Percentiles rank a stretch among this genome's conserved stretches.
Evolutionary conservation across 2,329 filamentous ascomycete genomes (phyloP).

Genomic region (Pestalotiopsis sp.): DNA sequence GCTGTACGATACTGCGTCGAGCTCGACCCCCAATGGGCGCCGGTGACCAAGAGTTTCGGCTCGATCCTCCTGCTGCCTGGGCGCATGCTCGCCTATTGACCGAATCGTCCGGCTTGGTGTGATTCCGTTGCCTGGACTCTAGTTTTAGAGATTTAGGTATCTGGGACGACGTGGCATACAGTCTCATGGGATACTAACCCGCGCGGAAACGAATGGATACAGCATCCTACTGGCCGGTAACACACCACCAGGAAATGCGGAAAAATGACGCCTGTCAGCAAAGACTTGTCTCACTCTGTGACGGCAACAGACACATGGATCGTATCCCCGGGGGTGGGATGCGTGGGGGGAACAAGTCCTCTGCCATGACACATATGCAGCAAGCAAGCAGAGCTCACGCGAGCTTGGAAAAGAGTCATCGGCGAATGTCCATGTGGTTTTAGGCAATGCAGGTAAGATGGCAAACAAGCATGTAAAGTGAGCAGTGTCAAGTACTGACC

Average conservation of each 20-base stretch:
- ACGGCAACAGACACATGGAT: background rate
- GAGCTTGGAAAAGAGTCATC: background rate
- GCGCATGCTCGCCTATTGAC: background rate
- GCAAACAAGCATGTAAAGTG: background rate
- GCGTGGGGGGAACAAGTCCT: background rate
- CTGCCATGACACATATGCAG: background rate
- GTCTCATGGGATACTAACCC: too few species aligned
- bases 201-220: background rate
- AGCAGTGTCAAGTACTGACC: background rate
- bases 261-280: background rate
- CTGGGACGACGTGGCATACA: background rate
- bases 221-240: background rate
- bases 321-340: background rate
- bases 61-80: background rate
- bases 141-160: background rate
- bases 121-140: background rate
- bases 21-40: background rate
- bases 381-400: background rate
- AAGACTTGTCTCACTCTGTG: background rate
- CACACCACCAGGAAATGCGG: background rate
- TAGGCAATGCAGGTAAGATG: background rate
- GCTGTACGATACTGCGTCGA: background rate
- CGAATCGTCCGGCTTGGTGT: background rate
- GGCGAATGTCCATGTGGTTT: background rate
- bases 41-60: background rate